These are phyloP conservation scores for Pseudonitzschia multiseries DNA, from an alignment of 108 stramenopile genomes.

Conservation along the genomic window DNA sequence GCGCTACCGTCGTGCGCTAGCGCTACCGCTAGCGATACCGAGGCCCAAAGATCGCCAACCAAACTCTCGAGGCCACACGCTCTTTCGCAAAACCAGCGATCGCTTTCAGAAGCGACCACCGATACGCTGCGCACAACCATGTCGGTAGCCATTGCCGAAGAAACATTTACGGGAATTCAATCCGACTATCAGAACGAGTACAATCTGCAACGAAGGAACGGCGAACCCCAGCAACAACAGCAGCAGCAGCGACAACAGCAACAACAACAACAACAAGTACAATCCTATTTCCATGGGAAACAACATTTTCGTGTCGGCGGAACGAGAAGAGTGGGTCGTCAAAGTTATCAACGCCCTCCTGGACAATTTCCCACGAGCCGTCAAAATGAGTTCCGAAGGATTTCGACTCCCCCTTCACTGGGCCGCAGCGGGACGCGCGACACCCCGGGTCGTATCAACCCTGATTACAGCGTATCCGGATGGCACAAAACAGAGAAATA, in stretches of 20 bases:
- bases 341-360: conserved; percentile 77
- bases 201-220: not conserved
- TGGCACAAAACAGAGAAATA: conserved; percentile 79
- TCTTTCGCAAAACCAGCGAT: conserved; percentile 31
- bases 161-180: conserved; percentile 39
- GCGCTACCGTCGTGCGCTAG: conserved; percentile 17
- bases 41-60: not conserved
- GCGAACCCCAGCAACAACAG: not conserved
- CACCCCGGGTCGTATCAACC: conserved; percentile 3
- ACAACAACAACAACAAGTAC: not conserved
- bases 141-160: conserved; percentile 45
- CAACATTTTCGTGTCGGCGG: conserved; percentile 37
- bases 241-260: not conserved
- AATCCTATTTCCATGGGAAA: conserved; percentile 42
- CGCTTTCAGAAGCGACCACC: conserved; percentile 38
- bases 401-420: conserved; percentile 81
- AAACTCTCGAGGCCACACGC: not conserved
- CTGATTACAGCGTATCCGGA: conserved; percentile 79
- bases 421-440: conserved; percentile 46
- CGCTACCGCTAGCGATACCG: not conserved
- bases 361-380: conserved; percentile 75
- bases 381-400: conserved; percentile 79
- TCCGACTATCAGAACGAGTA: conserved; percentile 20
- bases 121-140: conserved; percentile 38
- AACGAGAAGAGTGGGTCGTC: conserved; percentile 77